phyloP scores from a whole-genome alignment of 2,329 filamentous ascomycete species.

The Lachnellula occidentalis region DNA sequence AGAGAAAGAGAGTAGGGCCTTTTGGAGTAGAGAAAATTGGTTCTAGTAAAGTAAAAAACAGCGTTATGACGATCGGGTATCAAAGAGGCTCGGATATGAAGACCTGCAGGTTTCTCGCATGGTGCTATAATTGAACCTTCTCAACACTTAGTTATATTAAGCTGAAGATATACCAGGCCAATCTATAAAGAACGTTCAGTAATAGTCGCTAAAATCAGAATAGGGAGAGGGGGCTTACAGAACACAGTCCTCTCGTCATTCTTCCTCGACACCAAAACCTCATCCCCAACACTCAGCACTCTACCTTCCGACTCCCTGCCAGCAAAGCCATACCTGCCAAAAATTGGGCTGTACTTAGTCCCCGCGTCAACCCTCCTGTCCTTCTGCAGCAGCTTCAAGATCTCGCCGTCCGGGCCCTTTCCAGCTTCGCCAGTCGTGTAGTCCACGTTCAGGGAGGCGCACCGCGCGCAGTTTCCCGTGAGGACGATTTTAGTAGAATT shows the following conservation, averaged over 20 bases:
- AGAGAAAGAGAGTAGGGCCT: too few species aligned
- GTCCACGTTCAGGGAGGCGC: slow-evolving; percentile 66
- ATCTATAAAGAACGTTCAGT: not conserved
- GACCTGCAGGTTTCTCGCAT: too few species aligned
- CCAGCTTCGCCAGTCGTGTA: slow-evolving; percentile 58
- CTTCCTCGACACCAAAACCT: slow-evolving; percentile 38
- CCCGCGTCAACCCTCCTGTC: slow-evolving; percentile 68
- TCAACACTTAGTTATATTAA: too few species aligned
- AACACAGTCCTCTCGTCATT: slow-evolving; percentile 41
- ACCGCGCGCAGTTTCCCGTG: slow-evolving; percentile 66
- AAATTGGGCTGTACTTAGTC: slow-evolving; percentile 61
- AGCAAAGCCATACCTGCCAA: slow-evolving; percentile 68
- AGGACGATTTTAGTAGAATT: slow-evolving; percentile 53
- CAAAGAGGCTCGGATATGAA: too few species aligned
- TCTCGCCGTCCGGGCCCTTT: slow-evolving; percentile 49
- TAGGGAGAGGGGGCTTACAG: slow-evolving; percentile 36
- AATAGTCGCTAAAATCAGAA: not conserved
- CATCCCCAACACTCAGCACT: slow-evolving; percentile 42
- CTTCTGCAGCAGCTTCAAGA: slow-evolving; percentile 64
- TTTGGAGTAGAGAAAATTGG: too few species aligned
- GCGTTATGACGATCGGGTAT: too few species aligned
- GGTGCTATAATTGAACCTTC: too few species aligned
- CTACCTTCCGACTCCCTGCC: slow-evolving; percentile 24
- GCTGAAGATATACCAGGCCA: slow-evolving; percentile 7
- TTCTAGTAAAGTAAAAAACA: too few species aligned